These are phyloP conservation scores for Eimeria tenella DNA, from an alignment of 169 alveolate species.

Conservation along the genomic window DNA sequence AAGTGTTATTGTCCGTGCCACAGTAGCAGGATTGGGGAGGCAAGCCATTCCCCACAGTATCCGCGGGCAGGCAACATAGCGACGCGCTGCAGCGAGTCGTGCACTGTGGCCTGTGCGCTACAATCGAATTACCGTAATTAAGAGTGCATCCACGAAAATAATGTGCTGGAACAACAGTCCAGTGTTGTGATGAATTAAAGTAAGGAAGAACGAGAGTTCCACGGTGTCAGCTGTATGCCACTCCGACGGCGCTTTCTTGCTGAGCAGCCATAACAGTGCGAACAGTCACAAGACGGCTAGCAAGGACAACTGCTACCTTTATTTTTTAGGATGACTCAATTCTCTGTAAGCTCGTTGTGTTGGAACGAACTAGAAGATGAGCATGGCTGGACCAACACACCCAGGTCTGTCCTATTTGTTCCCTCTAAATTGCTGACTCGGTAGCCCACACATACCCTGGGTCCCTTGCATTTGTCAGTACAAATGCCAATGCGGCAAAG, in stretches of 20 bases:
- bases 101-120: not conserved
- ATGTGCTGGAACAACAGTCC: slow-evolving; percentile 73
- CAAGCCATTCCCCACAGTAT: not conserved
- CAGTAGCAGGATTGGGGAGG: not conserved
- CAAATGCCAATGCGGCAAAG: slow-evolving; percentile 71
- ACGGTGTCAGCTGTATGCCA: slow-evolving; percentile 75
- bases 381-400: too few species aligned
- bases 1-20: too few species aligned
- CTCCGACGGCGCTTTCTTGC: slow-evolving; percentile 59
- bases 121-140: slow-evolving; percentile 23
- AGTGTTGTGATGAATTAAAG: slow-evolving; percentile 73
- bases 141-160: slow-evolving; percentile 49
- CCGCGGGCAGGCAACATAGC: not conserved
- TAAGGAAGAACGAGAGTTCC: slow-evolving; percentile 70
- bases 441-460: not conserved
- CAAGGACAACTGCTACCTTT: too few species aligned
- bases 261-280: slow-evolving; percentile 19
- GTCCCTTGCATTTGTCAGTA: slow-evolving; percentile 56
- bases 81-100: not conserved
- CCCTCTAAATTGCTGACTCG: too few species aligned
- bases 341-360: too few species aligned
- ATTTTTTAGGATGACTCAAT: too few species aligned
- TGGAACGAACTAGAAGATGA: too few species aligned
- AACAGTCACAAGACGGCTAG: too few species aligned
- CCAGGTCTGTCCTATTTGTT: too few species aligned